Evolutionary conservation across 2,329 filamentous ascomycete species (phyloP).

Genomic region (Colletotrichum destructivum): DNA sequence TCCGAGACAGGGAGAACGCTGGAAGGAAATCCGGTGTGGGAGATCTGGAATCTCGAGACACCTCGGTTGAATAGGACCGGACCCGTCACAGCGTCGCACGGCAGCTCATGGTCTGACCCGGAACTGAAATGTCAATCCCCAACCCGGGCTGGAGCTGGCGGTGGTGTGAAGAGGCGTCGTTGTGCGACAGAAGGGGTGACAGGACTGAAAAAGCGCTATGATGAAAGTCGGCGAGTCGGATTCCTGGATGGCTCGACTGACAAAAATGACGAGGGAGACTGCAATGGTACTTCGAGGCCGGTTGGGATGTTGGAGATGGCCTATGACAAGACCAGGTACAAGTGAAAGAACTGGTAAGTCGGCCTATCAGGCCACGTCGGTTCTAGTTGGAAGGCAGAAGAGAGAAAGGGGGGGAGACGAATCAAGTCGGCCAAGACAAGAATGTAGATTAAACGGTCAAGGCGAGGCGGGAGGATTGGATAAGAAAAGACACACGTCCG

Average conservation of each 20-base stretch:
- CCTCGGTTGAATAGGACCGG: slow-evolving; percentile 19
- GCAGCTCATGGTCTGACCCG: slow-evolving; percentile 33
- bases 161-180: neutral
- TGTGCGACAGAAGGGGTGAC: neutral
- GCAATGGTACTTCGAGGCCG: neutral
- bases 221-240: neutral
- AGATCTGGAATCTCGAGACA: slow-evolving; percentile 4
- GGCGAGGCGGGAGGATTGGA: slow-evolving; percentile 14
- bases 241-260: neutral
- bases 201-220: too few relatives aligned
- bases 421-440: slow-evolving; percentile 24
- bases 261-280: neutral
- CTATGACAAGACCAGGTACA: neutral
- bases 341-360: neutral
- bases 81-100: slow-evolving; percentile 34
- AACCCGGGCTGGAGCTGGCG: neutral
- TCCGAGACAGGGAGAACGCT: neutral
- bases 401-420: neutral
- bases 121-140: slow-evolving; percentile 8
- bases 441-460: slow-evolving; percentile 13
- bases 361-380: neutral
- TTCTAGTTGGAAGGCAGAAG: neutral
- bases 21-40: neutral
- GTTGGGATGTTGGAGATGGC: neutral
- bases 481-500: slow-evolving; percentile 16